Percentiles rank a stretch among this genome's conserved stretches.
Evolutionary conservation across 345 rosid species (phyloP).

Genomic region (Eucalyptus marginata): DNA sequence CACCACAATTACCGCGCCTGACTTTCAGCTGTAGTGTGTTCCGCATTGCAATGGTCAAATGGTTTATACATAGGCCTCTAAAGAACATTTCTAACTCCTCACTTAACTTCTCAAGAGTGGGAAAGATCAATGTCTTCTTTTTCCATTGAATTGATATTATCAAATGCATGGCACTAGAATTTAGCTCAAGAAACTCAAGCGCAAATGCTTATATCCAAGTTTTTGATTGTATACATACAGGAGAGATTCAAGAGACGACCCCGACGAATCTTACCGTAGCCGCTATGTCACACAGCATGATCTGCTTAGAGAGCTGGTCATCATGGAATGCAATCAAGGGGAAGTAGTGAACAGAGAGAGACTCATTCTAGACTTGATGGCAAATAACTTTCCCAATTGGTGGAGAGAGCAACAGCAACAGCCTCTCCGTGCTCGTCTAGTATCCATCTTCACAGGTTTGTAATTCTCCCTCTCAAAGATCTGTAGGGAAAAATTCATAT

Average conservation of each 20-base stretch:
- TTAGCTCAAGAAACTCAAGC: not conserved
- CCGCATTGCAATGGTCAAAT: not conserved
- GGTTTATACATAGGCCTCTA: not conserved
- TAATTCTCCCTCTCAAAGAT: not conserved
- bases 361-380: constrained; percentile 15
- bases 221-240: not conserved
- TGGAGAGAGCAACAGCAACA: constrained; percentile 5
- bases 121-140: not conserved
- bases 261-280: constrained; percentile 15
- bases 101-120: not conserved
- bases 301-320: constrained; percentile 34
- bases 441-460: constrained; percentile 43
- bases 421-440: constrained; percentile 9
- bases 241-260: constrained; percentile 4
- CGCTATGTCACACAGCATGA: constrained; percentile 38
- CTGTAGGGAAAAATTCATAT: not conserved
- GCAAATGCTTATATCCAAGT: not conserved
- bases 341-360: constrained; percentile 10
- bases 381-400: constrained; percentile 29
- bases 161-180: not conserved
- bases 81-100: not conserved
- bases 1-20: not conserved
- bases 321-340: constrained; percentile 12
- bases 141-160: not conserved
- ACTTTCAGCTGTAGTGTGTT: not conserved